These are phyloP conservation scores for Tilletia indica DNA, from an alignment of 1,284 basidiomycete genomes.

Conservation along the genomic window DNA sequence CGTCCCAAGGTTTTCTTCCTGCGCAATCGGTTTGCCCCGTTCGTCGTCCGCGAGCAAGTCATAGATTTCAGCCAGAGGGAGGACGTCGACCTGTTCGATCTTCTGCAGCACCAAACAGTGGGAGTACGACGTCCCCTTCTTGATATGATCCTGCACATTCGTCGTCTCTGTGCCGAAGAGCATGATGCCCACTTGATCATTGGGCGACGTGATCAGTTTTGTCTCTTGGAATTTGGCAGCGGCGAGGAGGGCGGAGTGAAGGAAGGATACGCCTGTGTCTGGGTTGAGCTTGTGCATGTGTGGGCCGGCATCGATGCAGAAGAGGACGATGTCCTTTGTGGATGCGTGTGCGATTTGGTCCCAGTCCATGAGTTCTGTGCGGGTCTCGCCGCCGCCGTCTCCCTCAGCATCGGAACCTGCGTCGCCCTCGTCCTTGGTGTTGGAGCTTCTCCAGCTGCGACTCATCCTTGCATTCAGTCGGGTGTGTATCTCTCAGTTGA, in stretches of 20 bases:
- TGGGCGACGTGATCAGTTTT: constrained; percentile 82
- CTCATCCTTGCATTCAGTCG: not conserved
- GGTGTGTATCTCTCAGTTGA: too few relatives aligned
- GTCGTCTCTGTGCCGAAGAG: constrained; percentile 82
- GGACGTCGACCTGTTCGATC: constrained; percentile 74
- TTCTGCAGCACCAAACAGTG: constrained; percentile 74
- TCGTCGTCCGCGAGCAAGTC: constrained; percentile 20
- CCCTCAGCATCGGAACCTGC: not conserved
- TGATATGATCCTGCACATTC: not conserved
- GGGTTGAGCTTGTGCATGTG: constrained; percentile 70
- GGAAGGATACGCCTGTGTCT: constrained; percentile 44
- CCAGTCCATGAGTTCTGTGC: constrained; percentile 10
- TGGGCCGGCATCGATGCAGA: constrained; percentile 86
- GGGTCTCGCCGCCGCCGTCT: not conserved
- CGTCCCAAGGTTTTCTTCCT: too few relatives aligned
- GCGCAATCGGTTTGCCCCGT: not conserved
- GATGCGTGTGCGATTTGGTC: not conserved
- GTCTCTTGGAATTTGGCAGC: constrained; percentile 80
- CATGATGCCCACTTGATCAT: constrained; percentile 82
- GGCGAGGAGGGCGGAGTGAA: constrained; percentile 70
- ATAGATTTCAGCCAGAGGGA: constrained; percentile 12
- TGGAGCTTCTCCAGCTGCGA: not conserved
- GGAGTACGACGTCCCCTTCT: constrained; percentile 59
- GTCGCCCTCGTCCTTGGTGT: not conserved
- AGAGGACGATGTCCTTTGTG: constrained; percentile 61